These are phyloP conservation scores for Cryptococcus sp. DNA, from an alignment of 1,284 basidiomycete genomes.

Conservation along the genomic window DNA sequence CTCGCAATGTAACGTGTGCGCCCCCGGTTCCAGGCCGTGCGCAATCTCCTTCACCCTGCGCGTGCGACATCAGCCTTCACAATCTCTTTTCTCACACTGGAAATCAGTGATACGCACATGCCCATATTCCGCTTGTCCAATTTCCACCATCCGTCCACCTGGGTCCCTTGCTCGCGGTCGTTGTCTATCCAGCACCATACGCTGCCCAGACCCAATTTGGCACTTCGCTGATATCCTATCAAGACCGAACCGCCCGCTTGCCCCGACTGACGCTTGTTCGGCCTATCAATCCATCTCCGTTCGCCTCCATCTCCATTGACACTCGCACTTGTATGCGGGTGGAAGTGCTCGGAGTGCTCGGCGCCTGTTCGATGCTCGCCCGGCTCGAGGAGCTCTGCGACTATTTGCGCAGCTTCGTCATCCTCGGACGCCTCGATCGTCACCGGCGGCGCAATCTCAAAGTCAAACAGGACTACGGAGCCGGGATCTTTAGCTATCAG, in stretches of 20 bases:
- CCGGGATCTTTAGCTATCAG: constrained; percentile 39
- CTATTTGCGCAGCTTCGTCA: constrained; percentile 1
- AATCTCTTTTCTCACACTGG: neutral
- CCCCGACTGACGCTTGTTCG: constrained; percentile 2
- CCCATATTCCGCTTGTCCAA: constrained; percentile 44
- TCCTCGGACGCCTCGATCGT: constrained; percentile 8
- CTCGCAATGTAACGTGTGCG: constrained; percentile 39
- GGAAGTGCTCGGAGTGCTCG: constrained; percentile 1
- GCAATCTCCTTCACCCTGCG: constrained; percentile 35
- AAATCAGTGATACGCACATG: constrained; percentile 21
- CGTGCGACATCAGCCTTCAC: neutral
- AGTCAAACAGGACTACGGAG: constrained; percentile 35
- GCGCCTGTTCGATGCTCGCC: constrained; percentile 6
- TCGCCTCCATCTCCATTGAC: neutral
- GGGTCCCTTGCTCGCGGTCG: constrained; percentile 14
- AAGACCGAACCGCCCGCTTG: constrained; percentile 31
- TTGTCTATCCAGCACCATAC: constrained; percentile 44
- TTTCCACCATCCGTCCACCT: constrained; percentile 42
- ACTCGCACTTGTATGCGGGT: neutral
- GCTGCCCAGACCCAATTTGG: constrained; percentile 32
- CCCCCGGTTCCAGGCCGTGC: constrained; percentile 30
- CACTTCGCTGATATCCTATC: constrained; percentile 43
- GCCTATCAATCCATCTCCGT: constrained; percentile 1
- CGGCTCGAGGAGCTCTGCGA: constrained; percentile 5
- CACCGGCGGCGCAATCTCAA: constrained; percentile 24